Conservation (phyloP, 2,329 filamentous ascomycete genomes). For the Furcasterigmium sp. region DNA sequence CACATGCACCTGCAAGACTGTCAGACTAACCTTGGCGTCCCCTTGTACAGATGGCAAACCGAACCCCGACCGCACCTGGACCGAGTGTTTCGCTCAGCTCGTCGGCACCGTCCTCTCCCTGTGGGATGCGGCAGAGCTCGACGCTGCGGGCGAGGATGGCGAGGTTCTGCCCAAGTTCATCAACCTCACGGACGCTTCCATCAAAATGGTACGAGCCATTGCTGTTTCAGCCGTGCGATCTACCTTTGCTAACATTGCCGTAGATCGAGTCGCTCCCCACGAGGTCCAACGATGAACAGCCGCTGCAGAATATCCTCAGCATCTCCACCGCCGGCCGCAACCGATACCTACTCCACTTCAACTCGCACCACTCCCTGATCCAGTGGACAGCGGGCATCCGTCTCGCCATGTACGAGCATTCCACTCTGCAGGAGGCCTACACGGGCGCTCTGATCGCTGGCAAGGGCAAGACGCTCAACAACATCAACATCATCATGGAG, state of each 20-base stretch:
- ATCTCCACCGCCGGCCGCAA: constrained; percentile 95
- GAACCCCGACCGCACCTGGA: constrained; percentile 83
- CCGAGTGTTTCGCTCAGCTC: constrained; percentile 94
- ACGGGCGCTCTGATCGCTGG: constrained; percentile 93
- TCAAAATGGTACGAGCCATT: constrained; percentile 75
- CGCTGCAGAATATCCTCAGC: constrained; percentile 89
- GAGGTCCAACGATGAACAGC: constrained; percentile 67
- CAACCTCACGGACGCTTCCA: constrained; percentile 93
- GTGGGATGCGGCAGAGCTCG: constrained; percentile 91
- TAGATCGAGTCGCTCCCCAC: constrained; percentile 88
- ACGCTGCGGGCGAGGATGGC: constrained; percentile 77
- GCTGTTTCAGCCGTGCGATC: background rate
- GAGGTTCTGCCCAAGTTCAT: constrained; percentile 90
- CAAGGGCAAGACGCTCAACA: constrained; percentile 85
- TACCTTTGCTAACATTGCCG: background rate
- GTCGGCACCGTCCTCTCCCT: constrained; percentile 91
- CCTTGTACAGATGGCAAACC: constrained; percentile 70
- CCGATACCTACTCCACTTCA: constrained; percentile 92
- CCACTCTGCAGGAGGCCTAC: constrained; percentile 90
- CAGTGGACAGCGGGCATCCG: constrained; percentile 96
- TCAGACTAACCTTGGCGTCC: constrained; percentile 1
- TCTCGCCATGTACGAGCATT: constrained; percentile 89
- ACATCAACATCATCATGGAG: constrained; percentile 85
- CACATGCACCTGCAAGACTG: background rate
- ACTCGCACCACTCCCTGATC: constrained; percentile 84